These are phyloP conservation scores for Termitomyces sp. DNA, from an alignment of 768 basidiomycete species.

Conservation along the genomic window DNA sequence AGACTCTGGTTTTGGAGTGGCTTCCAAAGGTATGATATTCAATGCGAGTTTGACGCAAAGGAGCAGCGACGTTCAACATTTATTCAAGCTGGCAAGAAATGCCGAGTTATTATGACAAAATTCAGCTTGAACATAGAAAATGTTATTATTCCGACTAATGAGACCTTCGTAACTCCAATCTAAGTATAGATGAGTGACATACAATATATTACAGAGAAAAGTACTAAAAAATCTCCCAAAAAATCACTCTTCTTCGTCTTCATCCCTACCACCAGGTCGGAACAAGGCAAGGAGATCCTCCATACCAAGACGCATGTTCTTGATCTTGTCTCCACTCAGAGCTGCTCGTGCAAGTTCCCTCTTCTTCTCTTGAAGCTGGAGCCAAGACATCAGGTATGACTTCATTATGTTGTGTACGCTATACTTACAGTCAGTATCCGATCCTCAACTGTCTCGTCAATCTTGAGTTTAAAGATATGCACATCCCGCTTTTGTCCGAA, in stretches of 20 bases:
- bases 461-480: constrained; percentile 84
- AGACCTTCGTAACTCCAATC: not conserved
- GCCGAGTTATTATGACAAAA: no score
- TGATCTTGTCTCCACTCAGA: constrained; percentile 82
- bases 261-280: constrained; percentile 49
- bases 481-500: constrained; percentile 86
- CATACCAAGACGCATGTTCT: constrained; percentile 77
- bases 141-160: no score
- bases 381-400: not conserved
- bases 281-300: constrained; percentile 85
- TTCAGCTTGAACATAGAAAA: no score
- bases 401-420: constrained; percentile 5
- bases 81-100: no score
- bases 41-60: no score
- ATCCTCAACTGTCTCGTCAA: constrained; percentile 83
- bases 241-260: constrained; percentile 35
- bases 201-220: not conserved
- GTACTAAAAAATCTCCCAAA: not conserved
- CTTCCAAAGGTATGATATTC: no score
- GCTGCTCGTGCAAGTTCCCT: constrained; percentile 79
- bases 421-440: constrained; percentile 71
- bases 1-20: no score
- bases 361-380: constrained; percentile 87
- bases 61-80: no score
- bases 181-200: not conserved